Base-by-base conservation (phyloP, 495 filamentous ascomycete genomes). In the Rostrohypoxylon terebratum region DNA sequence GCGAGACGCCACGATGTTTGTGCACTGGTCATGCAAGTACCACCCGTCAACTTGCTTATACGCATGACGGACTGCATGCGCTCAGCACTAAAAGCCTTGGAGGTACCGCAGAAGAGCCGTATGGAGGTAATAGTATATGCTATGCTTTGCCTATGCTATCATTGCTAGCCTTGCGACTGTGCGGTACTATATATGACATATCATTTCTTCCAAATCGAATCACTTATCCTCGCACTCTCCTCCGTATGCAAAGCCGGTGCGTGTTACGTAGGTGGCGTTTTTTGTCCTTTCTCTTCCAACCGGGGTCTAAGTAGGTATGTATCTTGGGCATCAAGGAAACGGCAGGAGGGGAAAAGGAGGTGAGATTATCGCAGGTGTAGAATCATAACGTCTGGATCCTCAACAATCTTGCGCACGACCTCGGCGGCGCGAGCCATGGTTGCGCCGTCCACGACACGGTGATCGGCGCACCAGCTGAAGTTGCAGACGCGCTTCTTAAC, bases 381-480 rank as follows among this genome's bases (percentile, higher is more conserved):
- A 51, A 97, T 81, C 94, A 98, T 96, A 54, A 86, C 84, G 80
- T 92, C 94, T 2, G 94, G 91, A 69, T 92, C 89, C 81, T 98
- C 95, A 55, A 97, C 85, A 44, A 91, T 90, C 31, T 85, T 82
- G 67, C 87, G 88, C 38, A 98, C 91, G 68, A 87, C 85, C 68
- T 93, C 92, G 1, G 94, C 94, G 82, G 94, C 94, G 48, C 94
- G 83, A 8, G 96, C 96, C 88, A 97, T 91, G 28, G 92, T 96
- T 33, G 94, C 96, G 4, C 96, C 96, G 82, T 99, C 96, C 50
- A 98, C 89, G 57, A 98, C 90, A 4, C 96, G 84, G 82, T 99
- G 96, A 80, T 99, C 96, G 18, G 95, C 96, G 77, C 93, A 95
- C 94, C 94, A 99, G 76, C 93, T 97, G 72, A 98, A 95, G 77